These are phyloP conservation scores for Flaveria sonorensis DNA, from an alignment of 129 eudicot species.

Conservation along the genomic window DNA sequence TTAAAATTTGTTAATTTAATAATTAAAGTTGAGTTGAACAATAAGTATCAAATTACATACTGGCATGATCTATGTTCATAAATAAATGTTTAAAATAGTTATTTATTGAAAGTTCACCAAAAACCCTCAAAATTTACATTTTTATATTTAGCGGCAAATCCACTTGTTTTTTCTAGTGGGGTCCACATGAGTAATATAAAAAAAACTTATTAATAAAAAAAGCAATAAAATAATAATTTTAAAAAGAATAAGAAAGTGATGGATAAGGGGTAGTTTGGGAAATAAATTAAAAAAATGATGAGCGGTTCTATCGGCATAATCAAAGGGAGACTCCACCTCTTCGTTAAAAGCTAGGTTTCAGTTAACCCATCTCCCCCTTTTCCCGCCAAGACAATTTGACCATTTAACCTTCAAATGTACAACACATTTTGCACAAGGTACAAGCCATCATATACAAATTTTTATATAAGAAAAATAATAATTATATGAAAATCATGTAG, in stretches of 20 bases:
- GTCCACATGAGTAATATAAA: neutral
- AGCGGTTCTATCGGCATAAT: conserved; percentile 51
- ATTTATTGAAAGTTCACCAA: neutral
- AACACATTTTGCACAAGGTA: conserved; percentile 10
- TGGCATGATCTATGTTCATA: too few relatives aligned
- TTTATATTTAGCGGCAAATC: conserved; percentile 13
- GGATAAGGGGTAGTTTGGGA: conserved; percentile 45
- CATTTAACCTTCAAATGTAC: conserved; percentile 22
- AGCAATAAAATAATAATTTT: neutral
- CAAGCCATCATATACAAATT: neutral
- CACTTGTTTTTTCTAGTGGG: conserved; percentile 9
- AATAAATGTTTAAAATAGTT: neutral
- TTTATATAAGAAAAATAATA: neutral
- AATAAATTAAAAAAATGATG: conserved; percentile 18
- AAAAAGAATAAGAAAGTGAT: conserved; percentile 20
- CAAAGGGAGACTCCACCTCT: conserved; percentile 35
- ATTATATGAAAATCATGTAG: neutral
- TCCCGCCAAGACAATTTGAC: conserved; percentile 46
- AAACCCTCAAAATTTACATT: neutral
- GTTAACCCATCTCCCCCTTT: conserved; percentile 37
- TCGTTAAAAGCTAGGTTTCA: conserved; percentile 39
- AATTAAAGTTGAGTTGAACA: neutral
- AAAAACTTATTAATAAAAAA: neutral
- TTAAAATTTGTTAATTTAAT: neutral
- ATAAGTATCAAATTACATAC: neutral